Evolutionary conservation across 345 rosid genomes (phyloP).

Genomic region (Ailanthus altissimus): DNA sequence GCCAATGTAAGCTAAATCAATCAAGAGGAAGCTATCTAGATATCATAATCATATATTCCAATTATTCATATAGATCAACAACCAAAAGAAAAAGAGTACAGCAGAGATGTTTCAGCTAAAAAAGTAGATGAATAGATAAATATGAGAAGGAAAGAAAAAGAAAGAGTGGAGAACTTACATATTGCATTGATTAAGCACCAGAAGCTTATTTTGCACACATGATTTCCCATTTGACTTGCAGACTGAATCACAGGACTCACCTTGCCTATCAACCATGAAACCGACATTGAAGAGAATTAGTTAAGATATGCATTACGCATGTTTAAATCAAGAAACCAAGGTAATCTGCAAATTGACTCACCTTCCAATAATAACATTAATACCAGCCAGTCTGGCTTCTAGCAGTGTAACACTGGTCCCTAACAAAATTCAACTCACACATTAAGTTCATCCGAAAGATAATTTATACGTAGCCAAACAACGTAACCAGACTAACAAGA

Average conservation of each 20-base stretch:
- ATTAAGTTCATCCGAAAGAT: background rate
- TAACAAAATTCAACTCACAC: conserved; percentile 22
- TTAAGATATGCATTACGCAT: background rate
- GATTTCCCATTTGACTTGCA: conserved; percentile 84
- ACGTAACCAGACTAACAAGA: background rate
- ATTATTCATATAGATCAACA: conserved; percentile 8
- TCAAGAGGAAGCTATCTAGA: background rate
- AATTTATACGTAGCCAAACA: background rate
- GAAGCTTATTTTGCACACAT: conserved; percentile 82
- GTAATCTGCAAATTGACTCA: conserved; percentile 29
- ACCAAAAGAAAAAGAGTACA: background rate
- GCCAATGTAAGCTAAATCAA: background rate
- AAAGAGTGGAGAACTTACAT: conserved; percentile 46
- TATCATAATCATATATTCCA: background rate
- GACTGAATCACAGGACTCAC: conserved; percentile 80
- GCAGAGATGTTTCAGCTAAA: conserved; percentile 1
- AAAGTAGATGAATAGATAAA: background rate
- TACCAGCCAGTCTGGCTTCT: conserved; percentile 77
- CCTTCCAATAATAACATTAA: conserved; percentile 82
- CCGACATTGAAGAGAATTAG: conserved; percentile 24
- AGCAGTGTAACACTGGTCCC: conserved; percentile 45
- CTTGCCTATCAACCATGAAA: conserved; percentile 56
- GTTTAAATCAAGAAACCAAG: conserved; percentile 7
- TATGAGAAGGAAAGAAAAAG: background rate
- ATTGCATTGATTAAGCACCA: conserved; percentile 83